These are phyloP conservation scores for Penicillium italicum DNA, from an alignment of 2,329 filamentous ascomycete species.

Conservation along the genomic window DNA sequence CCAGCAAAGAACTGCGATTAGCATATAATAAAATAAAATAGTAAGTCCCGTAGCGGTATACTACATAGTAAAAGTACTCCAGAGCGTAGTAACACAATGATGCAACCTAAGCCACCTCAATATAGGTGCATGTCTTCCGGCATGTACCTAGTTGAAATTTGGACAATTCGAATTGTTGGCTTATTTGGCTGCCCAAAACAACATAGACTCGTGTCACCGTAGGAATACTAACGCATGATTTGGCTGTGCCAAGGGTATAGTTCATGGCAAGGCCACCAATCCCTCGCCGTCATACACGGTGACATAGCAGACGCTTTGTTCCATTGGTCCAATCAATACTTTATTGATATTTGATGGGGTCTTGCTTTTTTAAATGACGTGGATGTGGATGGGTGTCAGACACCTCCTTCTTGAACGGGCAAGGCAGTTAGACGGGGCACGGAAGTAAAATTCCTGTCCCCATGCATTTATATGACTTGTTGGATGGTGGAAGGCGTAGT, in stretches of 20 bases:
- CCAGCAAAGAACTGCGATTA: not conserved
- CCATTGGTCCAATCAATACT: not conserved
- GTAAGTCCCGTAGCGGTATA: not conserved
- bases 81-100: not conserved
- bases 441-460: not conserved
- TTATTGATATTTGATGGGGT: not conserved
- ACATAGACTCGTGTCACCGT: not conserved
- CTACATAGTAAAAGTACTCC: not conserved
- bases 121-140: not conserved
- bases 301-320: not conserved
- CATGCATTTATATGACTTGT: not conserved
- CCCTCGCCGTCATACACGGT: not conserved
- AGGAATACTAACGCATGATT: not conserved
- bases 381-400: not conserved
- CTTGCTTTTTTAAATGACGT: not conserved
- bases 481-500: not conserved
- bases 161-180: not conserved
- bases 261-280: conserved; percentile 4
- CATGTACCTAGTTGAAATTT: not conserved
- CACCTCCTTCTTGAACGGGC: not conserved
- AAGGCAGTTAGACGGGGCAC: not conserved
- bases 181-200: not conserved
- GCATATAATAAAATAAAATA: not conserved
- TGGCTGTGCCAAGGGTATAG: not conserved
- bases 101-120: not conserved